Base-by-base conservation (phyloP, 2,329 filamentous ascomycete species). In the Alternaria sp. region DNA sequence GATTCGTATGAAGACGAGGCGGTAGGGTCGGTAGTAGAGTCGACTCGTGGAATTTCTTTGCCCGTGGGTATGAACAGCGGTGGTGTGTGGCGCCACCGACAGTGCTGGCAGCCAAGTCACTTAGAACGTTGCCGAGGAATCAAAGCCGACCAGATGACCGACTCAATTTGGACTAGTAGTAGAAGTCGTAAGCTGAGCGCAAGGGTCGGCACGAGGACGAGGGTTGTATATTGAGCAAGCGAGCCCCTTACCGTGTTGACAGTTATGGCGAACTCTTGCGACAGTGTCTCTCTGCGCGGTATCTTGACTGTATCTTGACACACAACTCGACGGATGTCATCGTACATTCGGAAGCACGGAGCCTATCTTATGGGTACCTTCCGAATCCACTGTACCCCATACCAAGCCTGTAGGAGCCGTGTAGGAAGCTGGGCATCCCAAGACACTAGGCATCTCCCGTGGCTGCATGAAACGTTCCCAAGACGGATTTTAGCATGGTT, bases 41-140 rank as follows among this genome's bases (percentile, higher is more conserved):
- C 40, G 23, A 53, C 55, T 59, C 59, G 47, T 45, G 59, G 59
- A 59, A 58, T 23, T 59, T 62, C 40, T 59, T 58, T 23, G 17
- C 23, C 59, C 47, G 47, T 25, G 32, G 8, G 58, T 30, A 62
- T 59, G 50, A 52, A 15, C 21, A 52, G 47, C 25, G 44, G 40
- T 44, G 44, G 44, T 47, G 25, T 9, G 45, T 40, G 28, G 28
- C 23, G 25, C 32, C 59, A 44, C 28, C 28, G n/a, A 25, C 54
- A 47, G n/a, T 47, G 30, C 25, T 30, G 19, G 21, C 17, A 26
- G 55, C 59, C 47, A 59, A 58, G 54, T 44, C 59, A 50, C 19
- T 19, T 30, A 43, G 28, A 53, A 25, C 40, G 12, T 40, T 40
- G 43, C 55, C 43, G 50, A 57, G 40, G 46, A 40, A n/a, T 32